Conservation (phyloP, 106 monocot genomes). For the Alisma plantagoaquatica region DNA sequence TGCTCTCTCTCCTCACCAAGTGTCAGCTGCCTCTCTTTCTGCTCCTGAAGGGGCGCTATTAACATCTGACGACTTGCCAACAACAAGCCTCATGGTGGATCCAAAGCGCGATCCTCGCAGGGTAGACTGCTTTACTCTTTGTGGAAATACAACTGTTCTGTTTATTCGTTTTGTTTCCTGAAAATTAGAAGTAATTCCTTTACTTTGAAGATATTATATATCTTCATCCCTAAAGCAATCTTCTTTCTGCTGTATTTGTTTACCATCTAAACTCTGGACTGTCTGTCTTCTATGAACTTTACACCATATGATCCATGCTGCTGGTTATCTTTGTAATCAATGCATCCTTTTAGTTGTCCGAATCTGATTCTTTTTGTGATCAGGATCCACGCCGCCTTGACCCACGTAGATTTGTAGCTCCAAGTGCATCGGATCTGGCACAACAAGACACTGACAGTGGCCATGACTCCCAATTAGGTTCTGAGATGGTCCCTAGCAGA, state of each 20-base stretch:
- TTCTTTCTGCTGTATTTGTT: no score
- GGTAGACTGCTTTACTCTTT: constrained; percentile 23
- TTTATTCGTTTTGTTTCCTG: background rate
- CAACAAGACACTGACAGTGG: constrained; percentile 21
- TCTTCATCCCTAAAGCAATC: no score
- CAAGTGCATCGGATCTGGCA: constrained; percentile 11
- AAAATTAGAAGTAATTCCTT: no score
- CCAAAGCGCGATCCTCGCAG: constrained; percentile 84
- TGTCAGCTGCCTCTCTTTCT: constrained; percentile 13
- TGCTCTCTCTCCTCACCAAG: constrained; percentile 18
- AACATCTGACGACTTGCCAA: constrained; percentile 21
- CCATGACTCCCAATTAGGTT: constrained; percentile 20
- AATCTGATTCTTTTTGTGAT: constrained; percentile 5
- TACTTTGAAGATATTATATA: no score
- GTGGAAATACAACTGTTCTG: background rate
- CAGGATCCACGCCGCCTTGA: constrained; percentile 96
- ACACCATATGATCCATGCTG: background rate
- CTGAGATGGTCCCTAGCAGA: constrained; percentile 15
- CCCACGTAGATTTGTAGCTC: constrained; percentile 47
- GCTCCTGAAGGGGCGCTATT: constrained; percentile 13
- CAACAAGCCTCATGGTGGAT: constrained; percentile 28
- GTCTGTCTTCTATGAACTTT: background rate
- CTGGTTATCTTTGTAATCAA: background rate
- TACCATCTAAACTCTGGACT: no score
- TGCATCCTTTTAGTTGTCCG: background rate